phyloP scores from a whole-genome alignment of 345 rosid species.

The Isatis tinctoria region DNA sequence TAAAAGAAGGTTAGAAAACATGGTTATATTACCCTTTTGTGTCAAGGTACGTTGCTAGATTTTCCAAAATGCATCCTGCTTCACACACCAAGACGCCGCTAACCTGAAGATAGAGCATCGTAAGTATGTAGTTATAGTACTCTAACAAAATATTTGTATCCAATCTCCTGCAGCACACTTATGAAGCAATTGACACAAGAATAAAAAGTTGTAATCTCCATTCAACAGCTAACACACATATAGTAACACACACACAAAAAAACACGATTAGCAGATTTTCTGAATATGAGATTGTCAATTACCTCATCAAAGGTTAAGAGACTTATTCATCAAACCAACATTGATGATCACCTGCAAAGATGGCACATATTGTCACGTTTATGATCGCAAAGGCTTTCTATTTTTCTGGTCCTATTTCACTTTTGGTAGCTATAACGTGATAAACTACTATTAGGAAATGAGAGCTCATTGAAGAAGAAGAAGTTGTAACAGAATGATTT shows the following conservation, averaged over 20 bases:
- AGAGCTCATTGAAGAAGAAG: too few species aligned
- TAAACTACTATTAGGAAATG: too few species aligned
- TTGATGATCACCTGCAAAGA: constrained; percentile 69
- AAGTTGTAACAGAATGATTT: too few species aligned
- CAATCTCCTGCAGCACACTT: neutral
- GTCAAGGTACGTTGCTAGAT: constrained; percentile 72
- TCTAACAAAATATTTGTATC: neutral
- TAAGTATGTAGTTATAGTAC: neutral
- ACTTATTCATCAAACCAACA: constrained; percentile 72
- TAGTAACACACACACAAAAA: neutral
- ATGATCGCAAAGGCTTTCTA: neutral
- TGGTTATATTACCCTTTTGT: constrained; percentile 56
- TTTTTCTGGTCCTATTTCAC: neutral
- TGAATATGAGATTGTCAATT: neutral
- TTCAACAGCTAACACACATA: neutral
- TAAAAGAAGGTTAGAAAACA: neutral
- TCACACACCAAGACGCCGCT: constrained; percentile 91
- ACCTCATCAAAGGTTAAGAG: constrained; percentile 80
- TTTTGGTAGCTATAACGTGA: neutral
- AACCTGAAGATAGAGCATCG: constrained; percentile 45
- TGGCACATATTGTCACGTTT: neutral
- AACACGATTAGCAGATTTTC: neutral
- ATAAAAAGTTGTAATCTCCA: neutral
- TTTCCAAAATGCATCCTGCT: constrained; percentile 98
- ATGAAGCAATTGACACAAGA: neutral